Base-by-base conservation (phyloP, 139 green algal genomes). In the Volvox reticuliferus region DNA sequence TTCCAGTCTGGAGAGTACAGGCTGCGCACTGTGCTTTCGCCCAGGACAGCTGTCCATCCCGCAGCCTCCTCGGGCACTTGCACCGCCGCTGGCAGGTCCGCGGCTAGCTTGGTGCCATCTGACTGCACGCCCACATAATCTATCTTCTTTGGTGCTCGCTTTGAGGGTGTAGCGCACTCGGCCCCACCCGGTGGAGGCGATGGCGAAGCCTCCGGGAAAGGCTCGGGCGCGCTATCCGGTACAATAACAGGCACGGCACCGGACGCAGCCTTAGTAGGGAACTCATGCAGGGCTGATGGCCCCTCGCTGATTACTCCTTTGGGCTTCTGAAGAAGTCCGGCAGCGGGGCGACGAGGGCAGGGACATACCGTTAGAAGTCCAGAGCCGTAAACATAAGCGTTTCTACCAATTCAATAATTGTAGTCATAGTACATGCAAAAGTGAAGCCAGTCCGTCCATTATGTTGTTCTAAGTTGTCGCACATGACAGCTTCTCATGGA, bases 1-100 rank as follows among this genome's bases (percentile, higher is more conserved):
- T 93, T 93, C 91, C 91, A 93, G 79, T 93, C 86, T 19, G 78
- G 61, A 0, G 65, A 83, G 79, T 89, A 35, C 20, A 91, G 28
- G 79, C 69, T 88, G n/a, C 86, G 91, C 12, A 93, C 82, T 3
- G 63, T 79, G 32, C 33, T 82, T 30, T 93, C 91, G 6, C 86
- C 86, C 62, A 91, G 84, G 17, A 92, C 87, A 1, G 76, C 32
- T 1, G 67, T 75, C 87, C 87, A 92, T 0, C n/a, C 28, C 9
- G 26, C 37, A 1, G 61, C 76, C 2, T 91, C 87, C 2, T 91
- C 87, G 18, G 87, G 87, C 76, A 91, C 87, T n/a, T 86, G 76
- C 33, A 91, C 87, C 12, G 87, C 76, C 0, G 87, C 87, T 0
- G 87, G 87, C 30, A 91, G 26, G 62, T 91, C 87, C 2, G 76